Evolutionary conservation across 768 basidiomycete species (phyloP).

Genomic region (Russula olivacea): DNA sequence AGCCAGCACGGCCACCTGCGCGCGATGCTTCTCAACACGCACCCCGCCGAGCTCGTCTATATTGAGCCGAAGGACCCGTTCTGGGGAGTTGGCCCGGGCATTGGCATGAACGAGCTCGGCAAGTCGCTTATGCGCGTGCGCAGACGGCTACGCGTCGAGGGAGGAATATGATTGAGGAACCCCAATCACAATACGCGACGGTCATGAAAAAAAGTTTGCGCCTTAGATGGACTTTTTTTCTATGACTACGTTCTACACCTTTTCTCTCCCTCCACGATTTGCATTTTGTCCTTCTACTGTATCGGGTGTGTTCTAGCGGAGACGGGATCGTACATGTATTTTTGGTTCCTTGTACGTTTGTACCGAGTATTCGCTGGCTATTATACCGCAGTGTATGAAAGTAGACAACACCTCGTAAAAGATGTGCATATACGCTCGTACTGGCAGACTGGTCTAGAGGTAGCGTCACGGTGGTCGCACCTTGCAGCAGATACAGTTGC

Average conservation of each 20-base stretch:
- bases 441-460: no score
- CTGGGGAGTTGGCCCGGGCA: slow-evolving; percentile 58
- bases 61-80: slow-evolving; percentile 48
- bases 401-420: no score
- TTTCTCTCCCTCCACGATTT: background rate
- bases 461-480: no score
- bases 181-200: no score
- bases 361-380: background rate
- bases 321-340: slow-evolving; percentile 3
- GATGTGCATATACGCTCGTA: no score
- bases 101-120: slow-evolving; percentile 60
- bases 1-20: slow-evolving; percentile 60
- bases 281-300: background rate
- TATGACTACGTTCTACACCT: background rate
- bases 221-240: background rate
- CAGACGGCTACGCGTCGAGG: slow-evolving; percentile 37
- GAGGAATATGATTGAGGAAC: background rate
- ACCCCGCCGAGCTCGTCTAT: slow-evolving; percentile 41
- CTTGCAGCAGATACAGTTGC: no score
- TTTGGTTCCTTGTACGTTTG: background rate
- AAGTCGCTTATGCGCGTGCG: slow-evolving; percentile 52
- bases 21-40: slow-evolving; percentile 48
- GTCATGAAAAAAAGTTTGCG: background rate
- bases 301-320: background rate
- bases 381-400: no score